Conservation (phyloP, 352 stramenopile genomes). For the Pythium oligandrum region DNA sequence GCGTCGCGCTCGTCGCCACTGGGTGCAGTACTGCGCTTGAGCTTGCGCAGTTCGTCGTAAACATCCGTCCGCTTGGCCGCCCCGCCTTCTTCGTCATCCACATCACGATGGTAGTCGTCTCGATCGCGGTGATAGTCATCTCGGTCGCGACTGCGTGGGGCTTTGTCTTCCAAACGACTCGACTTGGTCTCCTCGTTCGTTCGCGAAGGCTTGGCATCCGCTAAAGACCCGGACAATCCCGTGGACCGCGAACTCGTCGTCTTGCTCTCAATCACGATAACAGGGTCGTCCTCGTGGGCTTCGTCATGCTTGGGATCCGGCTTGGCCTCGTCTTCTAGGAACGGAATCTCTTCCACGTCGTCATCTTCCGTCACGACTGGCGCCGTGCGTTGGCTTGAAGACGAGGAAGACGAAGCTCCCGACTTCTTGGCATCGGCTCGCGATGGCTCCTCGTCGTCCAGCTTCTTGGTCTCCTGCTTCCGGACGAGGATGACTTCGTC, state of each 20-base stretch:
- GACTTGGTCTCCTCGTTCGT: too few relatives aligned
- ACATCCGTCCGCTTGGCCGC: conserved; percentile 23
- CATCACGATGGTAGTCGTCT: background rate
- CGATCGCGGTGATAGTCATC: background rate
- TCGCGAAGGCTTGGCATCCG: too few relatives aligned
- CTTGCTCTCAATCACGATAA: conserved; percentile 61
- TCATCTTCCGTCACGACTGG: conserved; percentile 13
- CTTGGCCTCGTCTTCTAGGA: conserved; percentile 49
- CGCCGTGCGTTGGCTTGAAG: too few relatives aligned
- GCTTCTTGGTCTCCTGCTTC: conserved; percentile 41
- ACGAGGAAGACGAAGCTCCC: too few relatives aligned
- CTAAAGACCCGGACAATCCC: too few relatives aligned
- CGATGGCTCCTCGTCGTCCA: conserved; percentile 4
- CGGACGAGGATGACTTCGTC: conserved; percentile 71
- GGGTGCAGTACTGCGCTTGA: conserved; percentile 30
- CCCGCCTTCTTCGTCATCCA: conserved; percentile 1
- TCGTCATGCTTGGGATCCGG: conserved; percentile 29
- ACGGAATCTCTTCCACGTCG: conserved; percentile 77
- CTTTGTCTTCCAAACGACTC: conserved; percentile 7
- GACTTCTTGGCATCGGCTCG: too few relatives aligned
- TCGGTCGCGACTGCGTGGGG: background rate
- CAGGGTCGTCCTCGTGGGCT: conserved; percentile 37
- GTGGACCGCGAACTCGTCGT: background rate
- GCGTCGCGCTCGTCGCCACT: conserved; percentile 20
- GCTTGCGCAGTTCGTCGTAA: conserved; percentile 55